These are phyloP conservation scores for Thalassia testudinum DNA, from an alignment of 116 monocot species.

Conservation along the genomic window DNA sequence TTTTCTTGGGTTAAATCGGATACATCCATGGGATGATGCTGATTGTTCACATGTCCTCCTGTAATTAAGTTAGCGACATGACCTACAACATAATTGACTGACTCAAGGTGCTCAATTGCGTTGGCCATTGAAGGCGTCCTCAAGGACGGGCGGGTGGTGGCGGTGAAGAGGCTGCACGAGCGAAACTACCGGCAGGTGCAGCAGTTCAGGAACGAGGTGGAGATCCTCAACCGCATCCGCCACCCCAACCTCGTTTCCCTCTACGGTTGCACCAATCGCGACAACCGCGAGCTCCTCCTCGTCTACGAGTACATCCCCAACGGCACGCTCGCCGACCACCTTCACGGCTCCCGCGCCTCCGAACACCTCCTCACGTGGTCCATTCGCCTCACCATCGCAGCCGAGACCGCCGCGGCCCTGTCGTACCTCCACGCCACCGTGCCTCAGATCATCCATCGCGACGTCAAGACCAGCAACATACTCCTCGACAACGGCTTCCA, in stretches of 20 bases:
- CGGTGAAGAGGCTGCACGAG: conserved; percentile 61
- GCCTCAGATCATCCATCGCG: conserved; percentile 74
- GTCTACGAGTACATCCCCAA: conserved; percentile 70
- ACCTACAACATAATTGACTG: no score
- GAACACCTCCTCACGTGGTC: conserved; percentile 33
- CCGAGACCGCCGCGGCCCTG: conserved; percentile 46
- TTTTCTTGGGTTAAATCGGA: no score
- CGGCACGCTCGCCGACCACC: conserved; percentile 72
- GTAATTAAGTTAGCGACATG: no score
- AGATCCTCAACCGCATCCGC: conserved; percentile 49
- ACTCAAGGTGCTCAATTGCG: no score
- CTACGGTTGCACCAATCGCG: conserved; percentile 66
- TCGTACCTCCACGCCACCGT: conserved; percentile 42
- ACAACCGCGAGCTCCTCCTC: conserved; percentile 59
- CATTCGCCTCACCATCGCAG: conserved; percentile 30
- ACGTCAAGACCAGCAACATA: conserved; percentile 68
- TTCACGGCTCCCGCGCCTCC: conserved; percentile 34
- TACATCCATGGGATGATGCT: no score
- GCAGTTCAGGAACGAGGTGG: conserved; percentile 65
- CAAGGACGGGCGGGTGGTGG: conserved; percentile 53
- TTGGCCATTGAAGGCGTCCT: conserved; percentile 40
- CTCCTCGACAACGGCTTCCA: conserved; percentile 43
- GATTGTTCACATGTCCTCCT: no score
- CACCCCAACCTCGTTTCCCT: conserved; percentile 58
- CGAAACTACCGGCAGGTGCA: conserved; percentile 42